A percentile compares a stretch with the other conserved stretches of the same genome.
Conservation (phyloP, 805 yeast genomes). For the Helenozyma rhizophorensis region DNA sequence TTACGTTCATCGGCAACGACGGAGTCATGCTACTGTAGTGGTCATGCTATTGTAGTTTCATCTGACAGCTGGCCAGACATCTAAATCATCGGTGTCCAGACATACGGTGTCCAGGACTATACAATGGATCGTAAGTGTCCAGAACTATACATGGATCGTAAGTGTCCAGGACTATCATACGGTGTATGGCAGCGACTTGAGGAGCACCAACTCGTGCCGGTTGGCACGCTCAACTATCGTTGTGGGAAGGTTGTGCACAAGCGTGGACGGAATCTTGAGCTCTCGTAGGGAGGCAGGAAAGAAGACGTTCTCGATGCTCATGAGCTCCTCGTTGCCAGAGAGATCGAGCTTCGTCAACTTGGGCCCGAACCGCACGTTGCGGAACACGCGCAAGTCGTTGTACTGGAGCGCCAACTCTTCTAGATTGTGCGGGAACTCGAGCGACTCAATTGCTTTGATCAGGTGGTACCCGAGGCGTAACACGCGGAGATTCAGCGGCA, state of each 20-base stretch:
- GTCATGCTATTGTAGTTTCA: too few species aligned
- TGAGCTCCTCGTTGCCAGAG: conserved; percentile 39
- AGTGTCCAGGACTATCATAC: too few species aligned
- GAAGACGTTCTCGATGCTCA: conserved; percentile 31
- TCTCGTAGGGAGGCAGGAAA: conserved; percentile 37
- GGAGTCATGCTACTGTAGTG: too few species aligned
- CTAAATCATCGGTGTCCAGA: too few species aligned
- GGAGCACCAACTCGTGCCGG: conserved; percentile 25
- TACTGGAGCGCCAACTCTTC: conserved; percentile 31
- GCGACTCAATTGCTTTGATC: conserved; percentile 33
- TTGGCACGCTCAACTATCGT: conserved; percentile 39
- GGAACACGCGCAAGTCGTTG: conserved; percentile 34
- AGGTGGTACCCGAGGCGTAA: conserved; percentile 37
- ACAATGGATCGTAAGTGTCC: too few species aligned
- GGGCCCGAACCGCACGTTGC: conserved; percentile 35
- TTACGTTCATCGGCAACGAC: too few species aligned
- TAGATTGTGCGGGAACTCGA: conserved; percentile 35
- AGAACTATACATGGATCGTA: too few species aligned
- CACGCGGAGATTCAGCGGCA: conserved; percentile 32
- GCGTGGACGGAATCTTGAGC: conserved; percentile 32
- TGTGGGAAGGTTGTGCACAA: conserved; percentile 32
- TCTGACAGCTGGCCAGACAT: too few species aligned
- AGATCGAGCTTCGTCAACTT: conserved; percentile 31
- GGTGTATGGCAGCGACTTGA: conserved; percentile 24
- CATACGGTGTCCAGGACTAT: too few species aligned